Conservation (phyloP, 2,329 filamentous ascomycete genomes). For the Simplicillium sp. region DNA sequence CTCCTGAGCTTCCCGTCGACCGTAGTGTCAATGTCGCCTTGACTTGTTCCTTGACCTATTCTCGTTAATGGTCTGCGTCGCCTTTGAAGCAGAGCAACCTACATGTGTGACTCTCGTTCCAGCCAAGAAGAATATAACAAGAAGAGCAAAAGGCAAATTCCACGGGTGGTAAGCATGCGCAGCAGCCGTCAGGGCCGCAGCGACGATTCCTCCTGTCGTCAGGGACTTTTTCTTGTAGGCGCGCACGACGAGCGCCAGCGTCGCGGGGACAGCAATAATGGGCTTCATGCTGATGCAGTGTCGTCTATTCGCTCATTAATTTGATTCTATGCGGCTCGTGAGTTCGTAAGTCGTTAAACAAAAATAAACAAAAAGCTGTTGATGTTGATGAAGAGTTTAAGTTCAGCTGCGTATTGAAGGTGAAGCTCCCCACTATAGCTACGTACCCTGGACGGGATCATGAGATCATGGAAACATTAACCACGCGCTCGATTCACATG, state of each 20-base stretch:
- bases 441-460: neutral
- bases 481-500: too few relatives aligned
- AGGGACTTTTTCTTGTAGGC: slow-evolving; percentile 67
- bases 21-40: slow-evolving; percentile 77
- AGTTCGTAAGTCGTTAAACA: neutral
- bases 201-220: slow-evolving; percentile 64
- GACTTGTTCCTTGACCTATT: slow-evolving; percentile 75
- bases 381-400: neutral
- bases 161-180: slow-evolving; percentile 89
- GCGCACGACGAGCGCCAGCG: slow-evolving; percentile 52
- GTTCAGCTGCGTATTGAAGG: too few relatives aligned
- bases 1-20: slow-evolving; percentile 61
- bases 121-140: slow-evolving; percentile 77
- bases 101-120: slow-evolving; percentile 81
- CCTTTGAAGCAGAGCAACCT: slow-evolving; percentile 10
- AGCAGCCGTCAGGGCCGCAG: slow-evolving; percentile 62
- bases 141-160: slow-evolving; percentile 78
- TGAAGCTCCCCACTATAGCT: neutral
- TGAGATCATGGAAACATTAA: too few relatives aligned
- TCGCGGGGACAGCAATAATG: slow-evolving; percentile 47
- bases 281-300: slow-evolving; percentile 38
- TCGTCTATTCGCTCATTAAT: neutral
- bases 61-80: neutral
- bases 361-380: neutral
- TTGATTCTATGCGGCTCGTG: neutral